Conservation (phyloP, 2,329 filamentous ascomycete species). For the Keithomyces neogunnii region DNA sequence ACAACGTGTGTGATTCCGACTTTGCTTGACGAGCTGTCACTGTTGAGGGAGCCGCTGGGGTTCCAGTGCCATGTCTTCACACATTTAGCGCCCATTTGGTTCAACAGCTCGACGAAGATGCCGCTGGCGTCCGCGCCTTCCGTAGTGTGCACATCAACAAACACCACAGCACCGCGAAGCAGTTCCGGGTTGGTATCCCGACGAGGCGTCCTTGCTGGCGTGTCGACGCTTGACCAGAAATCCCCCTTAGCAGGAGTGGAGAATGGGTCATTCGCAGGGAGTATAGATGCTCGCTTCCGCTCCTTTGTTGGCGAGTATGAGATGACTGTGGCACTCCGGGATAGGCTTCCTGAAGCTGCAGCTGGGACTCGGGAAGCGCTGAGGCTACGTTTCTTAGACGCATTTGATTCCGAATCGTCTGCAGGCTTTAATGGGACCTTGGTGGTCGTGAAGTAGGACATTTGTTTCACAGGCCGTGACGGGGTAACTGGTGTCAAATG, state of each 20-base stretch:
- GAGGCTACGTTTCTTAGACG: slow-evolving; percentile 40
- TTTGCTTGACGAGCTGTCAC: slow-evolving; percentile 35
- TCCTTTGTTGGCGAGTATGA: slow-evolving; percentile 46
- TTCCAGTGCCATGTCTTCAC: slow-evolving; percentile 72
- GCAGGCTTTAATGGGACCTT: slow-evolving; percentile 69
- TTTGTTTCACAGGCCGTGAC: slow-evolving; percentile 37
- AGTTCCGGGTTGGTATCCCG: slow-evolving; percentile 43
- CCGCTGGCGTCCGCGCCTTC: slow-evolving; percentile 73
- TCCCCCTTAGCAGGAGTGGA: slow-evolving; percentile 36
- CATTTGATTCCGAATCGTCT: slow-evolving; percentile 45
- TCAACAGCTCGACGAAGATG: slow-evolving; percentile 73
- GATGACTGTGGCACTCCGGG: slow-evolving; percentile 42
- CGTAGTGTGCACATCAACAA: slow-evolving; percentile 74
- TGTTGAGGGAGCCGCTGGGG: slow-evolving; percentile 30
- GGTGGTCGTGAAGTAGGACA: slow-evolving; percentile 59
- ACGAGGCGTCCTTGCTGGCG: slow-evolving; percentile 48
- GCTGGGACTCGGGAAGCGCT: slow-evolving; percentile 40
- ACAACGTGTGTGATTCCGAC: slow-evolving; percentile 81
- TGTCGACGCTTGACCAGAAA: slow-evolving; percentile 45
- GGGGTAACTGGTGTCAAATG: slow-evolving; percentile 44
- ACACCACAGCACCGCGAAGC: slow-evolving; percentile 66
- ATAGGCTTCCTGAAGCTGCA: slow-evolving; percentile 32
- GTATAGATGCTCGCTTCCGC: slow-evolving; percentile 11
- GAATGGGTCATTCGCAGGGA: background rate
- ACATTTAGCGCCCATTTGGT: slow-evolving; percentile 73